A percentile compares a stretch with the other conserved stretches of the same genome.
Evolutionary conservation across 768 basidiomycete species (phyloP).

Genomic region (Boletus sensibilis): DNA sequence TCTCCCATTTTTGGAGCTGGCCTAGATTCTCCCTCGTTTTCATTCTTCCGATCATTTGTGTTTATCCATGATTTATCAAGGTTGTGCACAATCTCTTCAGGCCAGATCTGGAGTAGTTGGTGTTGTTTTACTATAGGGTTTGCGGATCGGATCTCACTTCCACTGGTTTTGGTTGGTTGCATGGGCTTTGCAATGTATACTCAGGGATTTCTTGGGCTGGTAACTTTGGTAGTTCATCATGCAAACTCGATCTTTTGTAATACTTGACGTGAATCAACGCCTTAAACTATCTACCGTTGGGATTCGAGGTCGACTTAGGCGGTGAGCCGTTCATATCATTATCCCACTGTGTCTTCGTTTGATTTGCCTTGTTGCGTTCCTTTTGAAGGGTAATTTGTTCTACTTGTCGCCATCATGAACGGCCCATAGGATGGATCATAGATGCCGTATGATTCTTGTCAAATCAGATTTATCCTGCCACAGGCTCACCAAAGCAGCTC

Average conservation of each 20-base stretch:
- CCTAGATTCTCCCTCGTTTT: conserved; percentile 1
- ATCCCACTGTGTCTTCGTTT: neutral
- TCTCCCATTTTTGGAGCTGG: conserved; percentile 13
- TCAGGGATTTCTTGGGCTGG: conserved; percentile 17
- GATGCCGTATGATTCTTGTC: neutral
- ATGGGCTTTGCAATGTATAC: conserved; percentile 2
- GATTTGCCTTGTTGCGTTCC: neutral
- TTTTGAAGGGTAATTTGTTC: neutral
- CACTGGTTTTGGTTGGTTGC: conserved; percentile 16
- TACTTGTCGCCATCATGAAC: neutral
- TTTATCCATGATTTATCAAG: conserved; percentile 18
- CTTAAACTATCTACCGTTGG: neutral
- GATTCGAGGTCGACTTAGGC: neutral
- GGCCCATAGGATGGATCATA: neutral
- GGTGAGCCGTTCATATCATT: neutral
- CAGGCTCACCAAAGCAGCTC: neutral
- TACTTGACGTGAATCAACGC: conserved; percentile 1
- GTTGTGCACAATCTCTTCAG: conserved; percentile 3
- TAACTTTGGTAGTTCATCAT: conserved; percentile 2
- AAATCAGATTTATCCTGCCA: neutral
- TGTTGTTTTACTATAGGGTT: conserved; percentile 8
- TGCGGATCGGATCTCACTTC: conserved; percentile 4
- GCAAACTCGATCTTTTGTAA: conserved; percentile 12
- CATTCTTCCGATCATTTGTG: neutral
- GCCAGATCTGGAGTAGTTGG: conserved; percentile 10